phyloP scores from a whole-genome alignment of 2,329 filamentous ascomycete genomes.

The Trichoderma endophyticum region DNA sequence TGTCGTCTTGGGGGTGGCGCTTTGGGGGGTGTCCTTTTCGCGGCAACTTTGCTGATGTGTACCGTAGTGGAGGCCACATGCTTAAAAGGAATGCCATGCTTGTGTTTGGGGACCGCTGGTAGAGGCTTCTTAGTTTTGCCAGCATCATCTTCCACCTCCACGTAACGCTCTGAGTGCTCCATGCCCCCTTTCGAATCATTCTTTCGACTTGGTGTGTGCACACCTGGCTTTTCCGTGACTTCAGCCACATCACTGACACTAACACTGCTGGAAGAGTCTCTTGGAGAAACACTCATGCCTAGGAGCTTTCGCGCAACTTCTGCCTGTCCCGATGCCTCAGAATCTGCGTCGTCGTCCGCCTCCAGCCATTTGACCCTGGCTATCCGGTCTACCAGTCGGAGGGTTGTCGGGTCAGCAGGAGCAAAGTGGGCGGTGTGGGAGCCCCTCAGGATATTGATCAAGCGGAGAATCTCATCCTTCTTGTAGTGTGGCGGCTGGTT shows the following conservation, averaged over 20 bases:
- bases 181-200: neutral
- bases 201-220: conserved; percentile 70
- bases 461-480: conserved; percentile 72
- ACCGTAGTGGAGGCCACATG: conserved; percentile 32
- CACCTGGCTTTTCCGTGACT: conserved; percentile 76
- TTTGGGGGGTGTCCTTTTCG: conserved; percentile 44
- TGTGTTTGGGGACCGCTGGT: conserved; percentile 55
- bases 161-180: neutral
- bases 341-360: conserved; percentile 37
- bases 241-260: conserved; percentile 76
- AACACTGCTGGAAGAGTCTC: conserved; percentile 66
- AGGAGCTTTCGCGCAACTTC: conserved; percentile 58
- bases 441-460: conserved; percentile 67
- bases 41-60: conserved; percentile 27
- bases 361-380: conserved; percentile 67
- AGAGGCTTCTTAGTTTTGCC: conserved; percentile 43
- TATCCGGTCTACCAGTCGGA: conserved; percentile 74
- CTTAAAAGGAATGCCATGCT: conserved; percentile 49
- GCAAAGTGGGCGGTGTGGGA: conserved; percentile 71
- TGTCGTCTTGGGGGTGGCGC: conserved; percentile 46
- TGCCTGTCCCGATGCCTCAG: conserved; percentile 36
- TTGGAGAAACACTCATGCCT: conserved; percentile 66
- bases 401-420: conserved; percentile 74
- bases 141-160: conserved; percentile 25
- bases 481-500: conserved; percentile 88